Conservation (phyloP, 768 basidiomycete genomes). For the Boletus sp. region DNA sequence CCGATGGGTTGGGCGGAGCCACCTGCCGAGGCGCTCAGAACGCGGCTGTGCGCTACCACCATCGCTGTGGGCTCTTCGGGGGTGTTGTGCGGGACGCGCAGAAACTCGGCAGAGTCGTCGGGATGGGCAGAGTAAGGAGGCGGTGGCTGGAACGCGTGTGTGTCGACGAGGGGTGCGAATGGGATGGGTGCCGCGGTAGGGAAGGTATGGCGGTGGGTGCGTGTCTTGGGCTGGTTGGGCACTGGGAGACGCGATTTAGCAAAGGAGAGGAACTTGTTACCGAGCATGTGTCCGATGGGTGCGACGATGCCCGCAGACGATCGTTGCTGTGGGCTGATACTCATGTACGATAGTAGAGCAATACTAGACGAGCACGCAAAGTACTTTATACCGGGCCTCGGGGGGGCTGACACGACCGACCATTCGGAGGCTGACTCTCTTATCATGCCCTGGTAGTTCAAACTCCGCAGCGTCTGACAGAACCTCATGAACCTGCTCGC, state of each 20-base stretch:
- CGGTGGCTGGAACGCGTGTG: slow-evolving; percentile 25
- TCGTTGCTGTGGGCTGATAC: slow-evolving; percentile 6
- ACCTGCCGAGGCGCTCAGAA: neutral
- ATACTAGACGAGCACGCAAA: too few species aligned
- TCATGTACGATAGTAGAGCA: neutral
- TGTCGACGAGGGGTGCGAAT: slow-evolving; percentile 28
- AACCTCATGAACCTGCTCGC: too few species aligned
- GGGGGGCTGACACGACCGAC: slow-evolving; percentile 15
- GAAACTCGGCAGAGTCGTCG: slow-evolving; percentile 7
- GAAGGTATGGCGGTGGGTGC: slow-evolving; percentile 10
- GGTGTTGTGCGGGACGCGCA: slow-evolving; percentile 29
- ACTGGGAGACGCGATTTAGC: slow-evolving; percentile 27
- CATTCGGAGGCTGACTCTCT: slow-evolving; percentile 2
- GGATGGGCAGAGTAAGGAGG: slow-evolving; percentile 19
- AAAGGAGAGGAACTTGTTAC: slow-evolving; percentile 16
- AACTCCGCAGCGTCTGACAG: neutral
- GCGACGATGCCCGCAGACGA: slow-evolving; percentile 3
- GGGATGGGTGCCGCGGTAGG: slow-evolving; percentile 17
- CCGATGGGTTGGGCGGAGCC: slow-evolving; percentile 10
- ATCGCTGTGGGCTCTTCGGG: slow-evolving; percentile 5
- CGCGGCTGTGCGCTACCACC: neutral
- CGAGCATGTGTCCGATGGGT: slow-evolving; percentile 12
- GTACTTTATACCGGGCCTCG: slow-evolving; percentile 8
- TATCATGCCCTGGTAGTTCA: neutral
- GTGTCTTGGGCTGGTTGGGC: slow-evolving; percentile 14